A percentile compares a stretch with the other conserved stretches of the same genome.
Evolutionary conservation across 441 rosid genomes (phyloP).

Genomic region (Dalechampia spathulata): DNA sequence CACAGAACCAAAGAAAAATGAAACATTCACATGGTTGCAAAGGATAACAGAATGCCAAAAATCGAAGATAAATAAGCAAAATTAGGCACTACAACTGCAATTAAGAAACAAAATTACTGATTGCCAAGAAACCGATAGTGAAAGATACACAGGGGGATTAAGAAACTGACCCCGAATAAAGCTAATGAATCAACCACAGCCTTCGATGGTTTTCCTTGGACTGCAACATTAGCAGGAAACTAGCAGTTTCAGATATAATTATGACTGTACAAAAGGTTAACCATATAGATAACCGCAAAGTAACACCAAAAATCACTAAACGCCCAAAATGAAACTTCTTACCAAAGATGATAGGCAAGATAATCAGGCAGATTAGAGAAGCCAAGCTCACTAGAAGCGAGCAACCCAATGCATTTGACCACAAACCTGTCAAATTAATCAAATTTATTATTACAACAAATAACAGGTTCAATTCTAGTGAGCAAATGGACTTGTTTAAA

Average conservation of each 20-base stretch:
- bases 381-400: constrained; percentile 98
- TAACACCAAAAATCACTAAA: background rate
- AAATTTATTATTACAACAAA: too few relatives aligned
- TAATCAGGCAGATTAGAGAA: constrained; percentile 75
- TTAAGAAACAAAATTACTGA: too few relatives aligned
- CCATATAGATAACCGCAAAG: background rate
- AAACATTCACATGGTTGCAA: background rate
- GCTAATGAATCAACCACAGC: constrained; percentile 65
- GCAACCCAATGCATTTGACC: constrained; percentile 88
- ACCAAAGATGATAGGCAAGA: constrained; percentile 87
- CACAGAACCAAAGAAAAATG: background rate
- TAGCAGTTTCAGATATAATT: too few relatives aligned
- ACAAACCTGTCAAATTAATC: constrained; percentile 70
- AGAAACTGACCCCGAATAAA: constrained; percentile 64
- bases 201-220: constrained; percentile 68
- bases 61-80: too few relatives aligned
- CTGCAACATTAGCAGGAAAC: constrained; percentile 30
- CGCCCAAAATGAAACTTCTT: constrained; percentile 19
- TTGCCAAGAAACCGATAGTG: too few relatives aligned
- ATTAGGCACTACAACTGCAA: too few relatives aligned
- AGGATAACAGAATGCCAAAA: too few relatives aligned
- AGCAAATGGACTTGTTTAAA: too few relatives aligned
- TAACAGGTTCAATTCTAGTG: too few relatives aligned
- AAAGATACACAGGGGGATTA: constrained; percentile 12
- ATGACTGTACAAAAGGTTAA: background rate